phyloP scores from a whole-genome alignment of 176 grass and related monocot genomes.

The Aechmea fasciata region DNA sequence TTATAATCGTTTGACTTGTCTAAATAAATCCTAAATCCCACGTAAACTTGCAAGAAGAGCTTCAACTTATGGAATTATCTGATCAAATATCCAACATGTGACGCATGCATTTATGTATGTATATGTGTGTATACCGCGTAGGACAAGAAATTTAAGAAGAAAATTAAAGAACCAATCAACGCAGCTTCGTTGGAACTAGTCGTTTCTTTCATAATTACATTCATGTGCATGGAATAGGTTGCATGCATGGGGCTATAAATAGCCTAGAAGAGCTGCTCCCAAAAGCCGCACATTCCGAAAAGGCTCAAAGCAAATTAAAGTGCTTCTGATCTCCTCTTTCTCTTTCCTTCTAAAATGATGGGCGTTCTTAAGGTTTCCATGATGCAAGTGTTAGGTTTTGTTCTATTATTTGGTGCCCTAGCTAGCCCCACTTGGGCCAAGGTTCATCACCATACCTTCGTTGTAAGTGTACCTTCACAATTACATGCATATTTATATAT shows the following conservation, averaged over 20 bases:
- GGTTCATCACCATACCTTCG: slow-evolving; percentile 18
- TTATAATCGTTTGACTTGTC: neutral
- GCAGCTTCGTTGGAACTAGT: too few relatives aligned
- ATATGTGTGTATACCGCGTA: too few relatives aligned
- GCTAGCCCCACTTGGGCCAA: slow-evolving; percentile 6
- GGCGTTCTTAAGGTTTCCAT: slow-evolving; percentile 4
- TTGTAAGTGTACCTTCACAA: slow-evolving; percentile 19
- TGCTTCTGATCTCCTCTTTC: slow-evolving; percentile 4
- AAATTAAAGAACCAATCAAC: too few relatives aligned
- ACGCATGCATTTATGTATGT: neutral
- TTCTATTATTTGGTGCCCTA: slow-evolving; percentile 14
- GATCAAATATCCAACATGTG: neutral
- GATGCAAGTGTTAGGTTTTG: slow-evolving; percentile 7
- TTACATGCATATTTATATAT: neutral
- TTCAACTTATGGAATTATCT: neutral
- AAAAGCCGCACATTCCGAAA: neutral
- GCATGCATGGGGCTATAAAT: neutral
- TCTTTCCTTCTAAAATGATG: slow-evolving; percentile 10
- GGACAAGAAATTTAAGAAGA: too few relatives aligned
- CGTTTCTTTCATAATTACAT: too few relatives aligned
- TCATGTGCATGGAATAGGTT: too few relatives aligned
- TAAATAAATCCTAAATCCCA: neutral
- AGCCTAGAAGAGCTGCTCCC: neutral
- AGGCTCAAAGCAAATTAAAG: neutral
- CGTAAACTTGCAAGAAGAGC: neutral